Percentiles rank a stretch among this genome's conserved stretches.
These are phyloP conservation scores for Venturia pyrina DNA, from an alignment of 2,329 filamentous ascomycete species.

Conservation along the genomic window DNA sequence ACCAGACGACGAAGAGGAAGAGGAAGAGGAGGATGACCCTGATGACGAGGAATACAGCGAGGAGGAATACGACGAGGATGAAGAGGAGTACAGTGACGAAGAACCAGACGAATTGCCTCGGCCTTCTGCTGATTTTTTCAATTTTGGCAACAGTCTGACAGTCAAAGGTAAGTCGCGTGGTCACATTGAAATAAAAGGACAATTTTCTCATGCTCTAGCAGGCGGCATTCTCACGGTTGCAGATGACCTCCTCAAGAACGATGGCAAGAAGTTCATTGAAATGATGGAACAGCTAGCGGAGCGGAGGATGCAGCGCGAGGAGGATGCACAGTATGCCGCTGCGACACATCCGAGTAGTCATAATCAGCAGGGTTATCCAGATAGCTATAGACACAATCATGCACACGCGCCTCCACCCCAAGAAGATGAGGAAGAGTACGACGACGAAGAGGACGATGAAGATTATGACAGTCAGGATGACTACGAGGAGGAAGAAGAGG, in stretches of 20 bases:
- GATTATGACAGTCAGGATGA: slow-evolving; percentile 54
- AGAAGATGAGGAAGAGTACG: slow-evolving; percentile 60
- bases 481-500: slow-evolving; percentile 49
- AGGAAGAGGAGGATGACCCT: slow-evolving; percentile 47
- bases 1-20: slow-evolving; percentile 45
- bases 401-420: slow-evolving; percentile 57
- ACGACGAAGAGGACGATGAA: slow-evolving; percentile 65
- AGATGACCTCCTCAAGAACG: slow-evolving; percentile 96
- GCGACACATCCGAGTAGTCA: slow-evolving; percentile 46
- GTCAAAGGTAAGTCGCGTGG: slow-evolving; percentile 58
- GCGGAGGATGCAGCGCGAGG: slow-evolving; percentile 91
- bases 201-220: slow-evolving; percentile 32
- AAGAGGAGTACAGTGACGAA: slow-evolving; percentile 56
- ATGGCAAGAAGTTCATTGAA: slow-evolving; percentile 98
- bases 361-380: slow-evolving; percentile 25
- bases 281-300: slow-evolving; percentile 99
- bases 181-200: neutral
- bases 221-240: slow-evolving; percentile 97
- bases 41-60: slow-evolving; percentile 44
- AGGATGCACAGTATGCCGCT: slow-evolving; percentile 66
- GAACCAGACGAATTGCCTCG: slow-evolving; percentile 55
- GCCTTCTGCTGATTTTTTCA: slow-evolving; percentile 79
- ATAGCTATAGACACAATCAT: slow-evolving; percentile 35
- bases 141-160: slow-evolving; percentile 93
- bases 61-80: slow-evolving; percentile 54